These are phyloP conservation scores for Hypoxylon perforatum DNA, from an alignment of 495 filamentous ascomycete species.

Conservation along the genomic window DNA sequence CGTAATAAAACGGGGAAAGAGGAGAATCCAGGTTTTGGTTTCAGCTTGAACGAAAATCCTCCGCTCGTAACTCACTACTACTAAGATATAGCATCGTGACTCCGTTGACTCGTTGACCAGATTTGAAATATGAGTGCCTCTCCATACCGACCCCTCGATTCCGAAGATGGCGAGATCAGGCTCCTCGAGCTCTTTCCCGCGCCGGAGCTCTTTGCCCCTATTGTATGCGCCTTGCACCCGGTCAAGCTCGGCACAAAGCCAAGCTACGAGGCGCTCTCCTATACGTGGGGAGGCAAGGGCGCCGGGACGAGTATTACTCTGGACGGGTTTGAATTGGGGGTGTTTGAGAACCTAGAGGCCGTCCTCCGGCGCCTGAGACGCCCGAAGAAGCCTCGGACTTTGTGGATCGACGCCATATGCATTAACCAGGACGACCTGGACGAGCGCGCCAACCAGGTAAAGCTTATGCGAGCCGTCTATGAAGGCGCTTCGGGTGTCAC, in stretches of 20 bases:
- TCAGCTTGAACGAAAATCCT: no score
- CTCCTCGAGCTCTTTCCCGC: constrained; percentile 1
- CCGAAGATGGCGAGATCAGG: not conserved
- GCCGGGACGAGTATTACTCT: not conserved
- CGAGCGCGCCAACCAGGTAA: constrained; percentile 47
- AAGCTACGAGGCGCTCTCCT: not conserved
- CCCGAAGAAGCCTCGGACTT: not conserved
- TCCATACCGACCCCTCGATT: not conserved
- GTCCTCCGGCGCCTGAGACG: not conserved
- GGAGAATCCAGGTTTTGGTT: no score
- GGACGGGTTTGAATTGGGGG: not conserved
- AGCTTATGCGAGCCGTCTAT: constrained; percentile 51
- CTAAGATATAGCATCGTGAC: no score
- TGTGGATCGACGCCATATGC: constrained; percentile 52
- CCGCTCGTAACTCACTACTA: no score
- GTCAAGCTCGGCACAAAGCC: not conserved
- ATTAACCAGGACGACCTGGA: constrained; percentile 48
- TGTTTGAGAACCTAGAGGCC: constrained; percentile 2
- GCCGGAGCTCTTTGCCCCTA: not conserved
- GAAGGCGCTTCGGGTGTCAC: constrained; percentile 36
- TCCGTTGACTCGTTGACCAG: no score
- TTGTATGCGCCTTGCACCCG: not conserved
- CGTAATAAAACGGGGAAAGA: no score
- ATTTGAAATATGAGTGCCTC: not conserved
- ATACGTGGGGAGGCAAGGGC: not conserved